Evolutionary conservation across 495 filamentous ascomycete genomes (phyloP).

Genomic region (Penicillium paradoxum): DNA sequence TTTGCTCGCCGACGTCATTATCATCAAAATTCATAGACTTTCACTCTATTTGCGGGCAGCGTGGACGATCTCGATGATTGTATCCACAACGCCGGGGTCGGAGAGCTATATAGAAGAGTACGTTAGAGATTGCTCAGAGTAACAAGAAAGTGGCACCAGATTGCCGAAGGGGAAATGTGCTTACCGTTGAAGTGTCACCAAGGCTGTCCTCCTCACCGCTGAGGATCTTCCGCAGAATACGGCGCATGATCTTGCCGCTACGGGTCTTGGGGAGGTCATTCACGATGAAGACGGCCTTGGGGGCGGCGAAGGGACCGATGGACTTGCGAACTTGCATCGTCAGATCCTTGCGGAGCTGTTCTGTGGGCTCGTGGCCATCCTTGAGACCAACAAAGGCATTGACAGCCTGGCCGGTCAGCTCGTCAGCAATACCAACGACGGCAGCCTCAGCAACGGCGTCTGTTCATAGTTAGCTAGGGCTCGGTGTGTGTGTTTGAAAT

Average conservation of each 20-base stretch:
- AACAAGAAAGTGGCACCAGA: neutral
- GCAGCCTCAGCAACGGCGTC: constrained; percentile 80
- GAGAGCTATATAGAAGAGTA: constrained; percentile 56
- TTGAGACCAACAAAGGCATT: constrained; percentile 96
- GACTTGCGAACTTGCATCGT: constrained; percentile 92
- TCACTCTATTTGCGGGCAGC: constrained; percentile 47
- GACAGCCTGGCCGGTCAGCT: constrained; percentile 93
- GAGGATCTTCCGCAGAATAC: constrained; percentile 94
- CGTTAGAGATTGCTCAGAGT: constrained; percentile 30
- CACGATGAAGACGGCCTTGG: constrained; percentile 86
- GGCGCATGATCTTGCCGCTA: constrained; percentile 97
- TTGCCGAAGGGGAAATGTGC: constrained; percentile 18
- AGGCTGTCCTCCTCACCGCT: constrained; percentile 95
- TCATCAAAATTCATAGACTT: constrained; percentile 17
- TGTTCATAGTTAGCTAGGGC: constrained; percentile 16
- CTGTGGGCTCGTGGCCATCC: constrained; percentile 70
- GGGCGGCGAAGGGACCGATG: constrained; percentile 95
- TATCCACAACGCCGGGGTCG: constrained; percentile 82
- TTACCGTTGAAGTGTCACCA: constrained; percentile 87
- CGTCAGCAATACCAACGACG: constrained; percentile 88
- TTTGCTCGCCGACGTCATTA: constrained; percentile 23
- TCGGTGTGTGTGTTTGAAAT: neutral
- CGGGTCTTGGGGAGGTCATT: constrained; percentile 94
- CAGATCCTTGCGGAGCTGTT: constrained; percentile 87
- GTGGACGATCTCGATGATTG: constrained; percentile 80